phyloP scores from a whole-genome alignment of 2,329 filamentous ascomycete genomes.

The Clonostachys rosea region DNA sequence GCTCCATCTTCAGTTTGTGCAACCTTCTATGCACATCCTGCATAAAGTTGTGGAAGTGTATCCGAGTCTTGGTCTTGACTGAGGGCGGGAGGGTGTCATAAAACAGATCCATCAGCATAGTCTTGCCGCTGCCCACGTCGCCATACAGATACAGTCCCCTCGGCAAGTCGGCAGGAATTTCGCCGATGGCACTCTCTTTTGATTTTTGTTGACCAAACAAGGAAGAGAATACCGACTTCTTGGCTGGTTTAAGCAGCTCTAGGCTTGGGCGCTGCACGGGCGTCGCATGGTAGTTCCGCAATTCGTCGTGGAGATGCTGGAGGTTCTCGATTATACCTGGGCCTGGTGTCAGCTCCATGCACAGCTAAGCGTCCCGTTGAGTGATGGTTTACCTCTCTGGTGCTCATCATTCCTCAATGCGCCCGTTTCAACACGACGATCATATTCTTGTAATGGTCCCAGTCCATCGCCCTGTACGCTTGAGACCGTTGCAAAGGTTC shows the following conservation, averaged over 20 bases:
- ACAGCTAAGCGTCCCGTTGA: neutral
- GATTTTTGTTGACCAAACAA: conserved; percentile 48
- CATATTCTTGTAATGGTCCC: conserved; percentile 86
- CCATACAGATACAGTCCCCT: conserved; percentile 93
- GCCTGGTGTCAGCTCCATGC: neutral
- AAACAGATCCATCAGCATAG: conserved; percentile 99
- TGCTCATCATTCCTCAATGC: conserved; percentile 81
- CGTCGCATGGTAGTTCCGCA: conserved; percentile 69
- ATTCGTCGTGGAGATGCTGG: conserved; percentile 82
- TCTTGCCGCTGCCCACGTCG: conserved; percentile 96
- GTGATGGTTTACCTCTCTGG: conserved; percentile 62
- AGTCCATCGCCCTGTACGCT: conserved; percentile 19
- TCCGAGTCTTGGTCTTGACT: conserved; percentile 79
- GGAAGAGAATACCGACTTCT: conserved; percentile 53
- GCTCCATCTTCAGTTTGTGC: conserved; percentile 82
- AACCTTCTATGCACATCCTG: conserved; percentile 90
- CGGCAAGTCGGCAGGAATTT: conserved; percentile 70
- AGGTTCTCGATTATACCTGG: conserved; percentile 82
- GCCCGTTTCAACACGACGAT: conserved; percentile 70
- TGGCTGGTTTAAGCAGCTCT: conserved; percentile 57
- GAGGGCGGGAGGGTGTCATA: conserved; percentile 84
- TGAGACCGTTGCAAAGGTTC: no score
- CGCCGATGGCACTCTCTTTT: conserved; percentile 29
- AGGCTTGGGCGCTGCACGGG: conserved; percentile 73
- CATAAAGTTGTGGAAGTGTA: conserved; percentile 99